Percentiles rank a stretch among this genome's conserved stretches.
These are phyloP conservation scores for Cyclostephanos tholiformis DNA, from an alignment of 108 stramenopile genomes.

Conservation along the genomic window DNA sequence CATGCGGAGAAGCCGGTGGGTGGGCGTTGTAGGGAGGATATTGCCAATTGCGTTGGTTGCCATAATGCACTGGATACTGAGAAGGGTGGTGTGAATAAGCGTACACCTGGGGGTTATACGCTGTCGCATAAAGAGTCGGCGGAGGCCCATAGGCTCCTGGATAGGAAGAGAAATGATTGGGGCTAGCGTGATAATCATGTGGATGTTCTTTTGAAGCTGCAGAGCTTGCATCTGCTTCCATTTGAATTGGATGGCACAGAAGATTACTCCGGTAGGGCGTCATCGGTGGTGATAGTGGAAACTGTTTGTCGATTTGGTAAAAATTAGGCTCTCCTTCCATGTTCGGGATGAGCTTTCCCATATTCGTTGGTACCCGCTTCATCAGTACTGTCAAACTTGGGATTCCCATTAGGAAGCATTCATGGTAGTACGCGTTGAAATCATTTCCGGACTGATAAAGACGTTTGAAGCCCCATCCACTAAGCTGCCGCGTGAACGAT, in stretches of 20 bases:
- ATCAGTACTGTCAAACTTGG: slow-evolving; percentile 32
- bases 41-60: not conserved
- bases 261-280: not conserved
- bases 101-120: not conserved
- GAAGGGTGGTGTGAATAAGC: not conserved
- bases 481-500: slow-evolving; percentile 21
- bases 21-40: not conserved
- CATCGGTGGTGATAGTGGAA: slow-evolving; percentile 19
- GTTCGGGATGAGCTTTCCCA: slow-evolving; percentile 24
- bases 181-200: not conserved
- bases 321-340: slow-evolving; percentile 40
- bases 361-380: slow-evolving; percentile 27
- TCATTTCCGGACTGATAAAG: slow-evolving; percentile 22
- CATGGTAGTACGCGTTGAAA: slow-evolving; percentile 29
- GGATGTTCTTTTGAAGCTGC: not conserved
- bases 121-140: not conserved
- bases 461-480: slow-evolving; percentile 40
- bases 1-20: not conserved
- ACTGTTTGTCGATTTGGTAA: slow-evolving; percentile 22
- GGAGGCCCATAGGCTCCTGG: no score
- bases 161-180: no score
- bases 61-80: no score
- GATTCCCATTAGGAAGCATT: slow-evolving; percentile 34
- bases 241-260: not conserved
- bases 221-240: not conserved